Evolutionary conservation across 805 yeast genomes (phyloP).

Genomic region (Candida pseudoglaebosa): DNA sequence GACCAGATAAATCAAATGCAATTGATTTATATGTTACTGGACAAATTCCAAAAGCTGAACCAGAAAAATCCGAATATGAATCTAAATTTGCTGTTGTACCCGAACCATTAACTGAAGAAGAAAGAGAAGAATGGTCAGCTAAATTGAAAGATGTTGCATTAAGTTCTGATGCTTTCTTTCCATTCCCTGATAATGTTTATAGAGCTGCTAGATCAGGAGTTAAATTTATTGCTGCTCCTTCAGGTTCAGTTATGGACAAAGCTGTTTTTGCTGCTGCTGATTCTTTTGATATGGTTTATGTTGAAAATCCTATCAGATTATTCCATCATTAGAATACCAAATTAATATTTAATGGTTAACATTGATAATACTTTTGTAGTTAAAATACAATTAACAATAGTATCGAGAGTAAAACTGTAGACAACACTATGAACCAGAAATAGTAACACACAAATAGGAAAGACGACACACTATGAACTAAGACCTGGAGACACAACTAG

Average conservation of each 20-base stretch:
- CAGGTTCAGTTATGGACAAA: slow-evolving; percentile 97
- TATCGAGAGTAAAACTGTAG: too few relatives aligned
- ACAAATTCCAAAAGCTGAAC: slow-evolving; percentile 87
- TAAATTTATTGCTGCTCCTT: slow-evolving; percentile 92
- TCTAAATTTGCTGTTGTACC: slow-evolving; percentile 84
- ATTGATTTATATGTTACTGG: slow-evolving; percentile 89
- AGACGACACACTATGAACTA: too few relatives aligned
- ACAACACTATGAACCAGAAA: too few relatives aligned
- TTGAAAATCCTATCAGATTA: slow-evolving; percentile 94
- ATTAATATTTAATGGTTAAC: background rate
- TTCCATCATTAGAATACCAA: slow-evolving; percentile 77
- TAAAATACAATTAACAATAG: too few relatives aligned
- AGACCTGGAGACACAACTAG: too few relatives aligned
- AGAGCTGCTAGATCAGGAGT: slow-evolving; percentile 97
- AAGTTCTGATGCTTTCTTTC: slow-evolving; percentile 99
- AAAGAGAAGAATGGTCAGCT: slow-evolving; percentile 82
- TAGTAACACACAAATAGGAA: too few relatives aligned
- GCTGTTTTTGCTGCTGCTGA: slow-evolving; percentile 96
- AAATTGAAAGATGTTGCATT: slow-evolving; percentile 83
- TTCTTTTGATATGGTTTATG: slow-evolving; percentile 82
- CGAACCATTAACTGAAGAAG: slow-evolving; percentile 72
- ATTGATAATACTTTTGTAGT: too few relatives aligned
- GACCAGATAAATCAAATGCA: slow-evolving; percentile 98
- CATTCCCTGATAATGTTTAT: slow-evolving; percentile 98
- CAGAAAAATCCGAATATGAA: slow-evolving; percentile 90